These are phyloP conservation scores for Chamaecyparis obtusa DNA, from an alignment of 75 land plant genomes.

Conservation along the genomic window DNA sequence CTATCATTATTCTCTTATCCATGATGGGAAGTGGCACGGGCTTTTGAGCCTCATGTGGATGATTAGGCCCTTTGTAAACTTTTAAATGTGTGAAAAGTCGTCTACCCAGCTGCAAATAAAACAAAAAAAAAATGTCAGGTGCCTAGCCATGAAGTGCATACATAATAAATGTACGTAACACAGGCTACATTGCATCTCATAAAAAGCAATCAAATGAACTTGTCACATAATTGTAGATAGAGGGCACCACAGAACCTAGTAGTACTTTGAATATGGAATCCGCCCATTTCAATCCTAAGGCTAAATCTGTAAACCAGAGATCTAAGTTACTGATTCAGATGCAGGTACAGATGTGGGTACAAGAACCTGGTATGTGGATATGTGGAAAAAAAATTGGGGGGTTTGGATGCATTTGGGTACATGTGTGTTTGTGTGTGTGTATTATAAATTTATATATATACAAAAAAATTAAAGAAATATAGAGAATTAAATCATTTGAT, in stretches of 20 bases:
- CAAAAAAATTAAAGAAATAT: too few species aligned
- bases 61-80: conserved; percentile 87
- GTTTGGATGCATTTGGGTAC: too few species aligned
- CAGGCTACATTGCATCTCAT: not conserved
- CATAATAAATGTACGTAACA: not conserved
- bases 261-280: not conserved
- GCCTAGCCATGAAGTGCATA: not conserved
- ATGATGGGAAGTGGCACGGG: conserved; percentile 77
- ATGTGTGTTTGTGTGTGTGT: too few species aligned
- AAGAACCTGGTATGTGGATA: too few species aligned
- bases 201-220: not conserved
- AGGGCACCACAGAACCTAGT: not conserved
- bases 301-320: not conserved
- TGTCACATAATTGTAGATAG: not conserved
- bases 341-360: too few species aligned
- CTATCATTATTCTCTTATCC: conserved; percentile 78
- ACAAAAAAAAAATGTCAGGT: not conserved
- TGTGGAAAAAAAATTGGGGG: too few species aligned
- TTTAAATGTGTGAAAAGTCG: conserved; percentile 81
- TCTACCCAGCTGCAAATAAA: conserved; percentile 71
- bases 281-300: not conserved
- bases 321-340: too few species aligned
- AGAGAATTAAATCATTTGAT: too few species aligned
- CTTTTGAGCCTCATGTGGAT: conserved; percentile 88
- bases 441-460: too few species aligned